Percentiles rank a stretch among this genome's conserved stretches.
phyloP scores from a whole-genome alignment of 495 filamentous ascomycete species.

The Podospora bellae-mahoneyi region DNA sequence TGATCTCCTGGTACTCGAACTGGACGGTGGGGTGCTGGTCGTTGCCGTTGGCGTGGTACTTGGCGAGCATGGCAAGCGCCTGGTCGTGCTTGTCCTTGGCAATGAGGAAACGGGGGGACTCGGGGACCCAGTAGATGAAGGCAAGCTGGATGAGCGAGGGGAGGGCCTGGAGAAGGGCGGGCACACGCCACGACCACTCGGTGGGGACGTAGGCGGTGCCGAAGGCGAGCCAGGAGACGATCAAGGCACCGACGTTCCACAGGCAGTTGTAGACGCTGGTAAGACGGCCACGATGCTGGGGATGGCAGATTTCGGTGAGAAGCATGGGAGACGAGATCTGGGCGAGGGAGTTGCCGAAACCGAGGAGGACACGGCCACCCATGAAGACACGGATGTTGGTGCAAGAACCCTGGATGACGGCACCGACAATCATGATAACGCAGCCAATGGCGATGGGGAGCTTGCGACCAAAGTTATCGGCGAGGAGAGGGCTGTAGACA shows the following conservation, averaged over 20 bases:
- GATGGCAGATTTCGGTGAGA: slow-evolving; percentile 62
- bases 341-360: slow-evolving; percentile 56
- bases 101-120: slow-evolving; percentile 62
- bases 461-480: slow-evolving; percentile 61
- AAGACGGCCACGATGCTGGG: slow-evolving; percentile 63
- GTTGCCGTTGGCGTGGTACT: slow-evolving; percentile 58
- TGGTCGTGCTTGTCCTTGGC: slow-evolving; percentile 62
- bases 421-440: slow-evolving; percentile 61
- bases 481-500: slow-evolving; percentile 51
- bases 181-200: slow-evolving; percentile 54
- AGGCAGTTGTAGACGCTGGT: slow-evolving; percentile 65
- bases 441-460: slow-evolving; percentile 60
- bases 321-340: slow-evolving; percentile 62
- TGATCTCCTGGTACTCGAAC: slow-evolving; percentile 59
- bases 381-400: slow-evolving; percentile 46
- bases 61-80: slow-evolving; percentile 56
- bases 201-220: slow-evolving; percentile 48
- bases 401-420: slow-evolving; percentile 52
- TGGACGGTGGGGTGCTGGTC: slow-evolving; percentile 54
- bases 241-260: slow-evolving; percentile 57
- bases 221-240: slow-evolving; percentile 52
- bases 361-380: slow-evolving; percentile 50
- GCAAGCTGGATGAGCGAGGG: slow-evolving; percentile 51
- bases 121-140: slow-evolving; percentile 55
- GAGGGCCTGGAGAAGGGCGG: slow-evolving; percentile 53